Percentiles rank a stretch among this genome's conserved stretches.
phyloP scores from a whole-genome alignment of 2,329 filamentous ascomycete species.

The Pseudogymnoascus sp. region DNA sequence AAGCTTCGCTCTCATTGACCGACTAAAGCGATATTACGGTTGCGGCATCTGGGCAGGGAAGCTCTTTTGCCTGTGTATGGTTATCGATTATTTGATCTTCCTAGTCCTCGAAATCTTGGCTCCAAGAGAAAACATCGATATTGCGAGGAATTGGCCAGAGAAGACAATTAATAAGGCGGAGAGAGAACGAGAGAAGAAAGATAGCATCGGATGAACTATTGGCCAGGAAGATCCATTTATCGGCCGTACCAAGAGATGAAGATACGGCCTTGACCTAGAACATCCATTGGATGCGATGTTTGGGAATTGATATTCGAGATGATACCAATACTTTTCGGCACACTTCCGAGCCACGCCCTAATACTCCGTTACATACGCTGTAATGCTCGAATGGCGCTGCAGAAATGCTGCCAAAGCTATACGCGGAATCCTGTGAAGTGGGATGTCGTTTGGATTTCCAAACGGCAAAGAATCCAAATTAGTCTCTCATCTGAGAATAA shows the following conservation, averaged over 20 bases:
- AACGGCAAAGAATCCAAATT: background rate
- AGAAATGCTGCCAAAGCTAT: background rate
- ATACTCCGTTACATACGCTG: background rate
- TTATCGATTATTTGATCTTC: slow-evolving; percentile 90
- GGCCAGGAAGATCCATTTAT: background rate
- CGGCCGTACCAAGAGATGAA: background rate
- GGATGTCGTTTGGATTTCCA: background rate
- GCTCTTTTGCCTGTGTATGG: slow-evolving; percentile 87
- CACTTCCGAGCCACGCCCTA: background rate
- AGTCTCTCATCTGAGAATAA: background rate
- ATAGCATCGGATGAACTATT: background rate
- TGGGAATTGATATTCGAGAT: background rate
- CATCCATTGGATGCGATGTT: background rate
- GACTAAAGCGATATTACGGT: slow-evolving; percentile 92
- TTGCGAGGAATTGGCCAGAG: slow-evolving; percentile 85
- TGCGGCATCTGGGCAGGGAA: slow-evolving; percentile 99
- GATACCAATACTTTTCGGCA: background rate
- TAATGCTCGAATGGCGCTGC: background rate
- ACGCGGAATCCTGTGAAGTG: background rate
- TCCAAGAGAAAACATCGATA: slow-evolving; percentile 78
- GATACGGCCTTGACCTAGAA: background rate
- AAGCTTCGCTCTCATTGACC: slow-evolving; percentile 88
- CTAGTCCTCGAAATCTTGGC: slow-evolving; percentile 82
- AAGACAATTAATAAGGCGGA: slow-evolving; percentile 39
- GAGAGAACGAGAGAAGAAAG: slow-evolving; percentile 8